Percentiles rank a stretch among this genome's conserved stretches.
Evolutionary conservation across 371 early-diverging fungal species (phyloP).

Genomic region (Actinomucor elegans): DNA sequence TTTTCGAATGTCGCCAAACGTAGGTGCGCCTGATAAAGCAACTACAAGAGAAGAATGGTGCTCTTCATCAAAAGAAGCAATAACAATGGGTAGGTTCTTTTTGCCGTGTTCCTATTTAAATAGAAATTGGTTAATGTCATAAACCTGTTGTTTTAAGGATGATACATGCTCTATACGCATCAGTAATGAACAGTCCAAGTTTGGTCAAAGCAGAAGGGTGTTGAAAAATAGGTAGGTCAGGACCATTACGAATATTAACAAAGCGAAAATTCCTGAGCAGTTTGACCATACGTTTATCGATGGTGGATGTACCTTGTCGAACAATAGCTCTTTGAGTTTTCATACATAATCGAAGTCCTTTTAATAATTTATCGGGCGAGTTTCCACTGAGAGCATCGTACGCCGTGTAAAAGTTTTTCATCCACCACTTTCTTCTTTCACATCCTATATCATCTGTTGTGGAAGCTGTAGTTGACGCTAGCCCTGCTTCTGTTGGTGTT

Average conservation of each 20-base stretch:
- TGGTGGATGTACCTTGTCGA: constrained; percentile 69
- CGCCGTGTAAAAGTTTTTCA: constrained; percentile 79
- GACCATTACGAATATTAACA: constrained; percentile 62
- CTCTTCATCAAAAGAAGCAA: constrained; percentile 61
- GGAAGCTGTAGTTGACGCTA: neutral
- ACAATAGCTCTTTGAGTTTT: constrained; percentile 75
- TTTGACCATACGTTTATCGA: constrained; percentile 74
- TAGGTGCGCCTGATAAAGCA: constrained; percentile 61
- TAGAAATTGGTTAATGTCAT: neutral
- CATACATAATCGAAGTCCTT: constrained; percentile 75
- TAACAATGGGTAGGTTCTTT: constrained; percentile 64
- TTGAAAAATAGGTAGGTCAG: constrained; percentile 56
- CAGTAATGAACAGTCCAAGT: constrained; percentile 76
- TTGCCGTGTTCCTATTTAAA: constrained; percentile 50
- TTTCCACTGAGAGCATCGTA: constrained; percentile 78
- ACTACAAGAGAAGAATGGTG: constrained; percentile 67
- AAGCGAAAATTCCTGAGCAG: constrained; percentile 70
- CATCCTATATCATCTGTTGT: constrained; percentile 11
- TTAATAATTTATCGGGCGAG: constrained; percentile 48
- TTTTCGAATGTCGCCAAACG: constrained; percentile 62
- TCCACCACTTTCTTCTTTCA: constrained; percentile 57
- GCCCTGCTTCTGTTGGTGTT: neutral
- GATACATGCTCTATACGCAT: constrained; percentile 67
- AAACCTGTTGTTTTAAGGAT: too few relatives aligned
- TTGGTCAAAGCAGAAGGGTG: constrained; percentile 66